phyloP scores from a whole-genome alignment of 208 protist species.

The Leishmania major region DNA sequence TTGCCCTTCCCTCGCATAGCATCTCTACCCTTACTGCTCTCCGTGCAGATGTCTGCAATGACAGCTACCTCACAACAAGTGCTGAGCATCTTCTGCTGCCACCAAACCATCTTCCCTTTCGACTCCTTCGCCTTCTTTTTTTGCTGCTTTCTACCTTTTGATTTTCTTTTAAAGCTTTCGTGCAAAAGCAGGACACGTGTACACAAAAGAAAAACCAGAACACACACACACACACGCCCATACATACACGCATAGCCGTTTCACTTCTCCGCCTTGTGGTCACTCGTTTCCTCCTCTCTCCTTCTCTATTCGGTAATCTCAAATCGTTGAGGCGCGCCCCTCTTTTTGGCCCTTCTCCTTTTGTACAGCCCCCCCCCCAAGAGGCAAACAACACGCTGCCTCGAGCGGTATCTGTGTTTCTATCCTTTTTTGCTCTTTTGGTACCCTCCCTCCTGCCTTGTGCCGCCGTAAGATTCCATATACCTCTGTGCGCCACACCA shows the following conservation, averaged over 20 bases:
- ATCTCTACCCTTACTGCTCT: not conserved
- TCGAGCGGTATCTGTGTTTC: constrained; percentile 1
- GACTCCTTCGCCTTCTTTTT: not conserved
- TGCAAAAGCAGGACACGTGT: constrained; percentile 6
- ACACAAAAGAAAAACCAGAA: not conserved
- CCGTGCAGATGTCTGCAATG: not conserved
- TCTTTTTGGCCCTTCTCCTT: not conserved
- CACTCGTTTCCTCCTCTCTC: not conserved
- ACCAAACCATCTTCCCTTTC: not conserved
- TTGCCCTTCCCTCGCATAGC: not conserved
- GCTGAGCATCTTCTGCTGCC: not conserved
- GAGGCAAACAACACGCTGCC: not conserved
- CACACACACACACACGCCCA: not conserved
- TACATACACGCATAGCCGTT: not conserved
- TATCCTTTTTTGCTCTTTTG: not conserved
- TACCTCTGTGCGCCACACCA: not conserved
- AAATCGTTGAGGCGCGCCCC: not conserved
- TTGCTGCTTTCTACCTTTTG: not conserved
- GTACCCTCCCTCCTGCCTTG: not conserved
- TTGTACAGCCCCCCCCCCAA: not conserved
- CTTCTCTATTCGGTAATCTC: constrained; percentile 1
- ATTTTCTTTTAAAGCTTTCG: not conserved
- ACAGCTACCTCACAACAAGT: not conserved
- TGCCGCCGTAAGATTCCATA: not conserved
- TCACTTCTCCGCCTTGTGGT: constrained; percentile 4